phyloP scores from a whole-genome alignment of 495 filamentous ascomycete genomes.

The Evernia prunastri region DNA sequence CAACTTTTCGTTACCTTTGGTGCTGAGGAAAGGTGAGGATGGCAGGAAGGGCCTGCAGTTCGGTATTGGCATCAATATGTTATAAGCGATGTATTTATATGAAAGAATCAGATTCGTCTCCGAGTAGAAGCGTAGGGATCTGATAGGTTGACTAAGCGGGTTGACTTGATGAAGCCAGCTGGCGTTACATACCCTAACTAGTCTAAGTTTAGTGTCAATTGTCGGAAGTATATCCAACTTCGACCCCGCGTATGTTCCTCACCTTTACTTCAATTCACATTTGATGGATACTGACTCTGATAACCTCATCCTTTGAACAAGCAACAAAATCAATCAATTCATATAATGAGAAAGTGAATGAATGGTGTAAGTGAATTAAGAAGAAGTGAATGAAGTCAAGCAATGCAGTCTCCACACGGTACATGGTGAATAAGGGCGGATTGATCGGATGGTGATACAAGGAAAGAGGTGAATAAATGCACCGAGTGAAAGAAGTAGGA shows the following conservation, averaged over 20 bases:
- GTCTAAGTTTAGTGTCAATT: not conserved
- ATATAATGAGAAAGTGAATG: too few relatives aligned
- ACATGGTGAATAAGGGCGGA: not conserved
- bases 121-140: too few relatives aligned
- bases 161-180: not conserved
- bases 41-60: conserved; percentile 85
- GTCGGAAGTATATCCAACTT: not conserved
- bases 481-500: not conserved
- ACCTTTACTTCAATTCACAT: too few relatives aligned
- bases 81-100: conserved; percentile 45
- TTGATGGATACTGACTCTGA: too few relatives aligned
- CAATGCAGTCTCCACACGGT: too few relatives aligned
- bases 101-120: too few relatives aligned
- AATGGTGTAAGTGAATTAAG: not conserved
- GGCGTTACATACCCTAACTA: not conserved
- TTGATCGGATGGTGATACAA: too few relatives aligned
- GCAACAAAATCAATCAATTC: not conserved
- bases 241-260: too few relatives aligned
- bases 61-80: conserved; percentile 87
- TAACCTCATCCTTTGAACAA: not conserved
- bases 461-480: not conserved
- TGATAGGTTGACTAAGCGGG: not conserved
- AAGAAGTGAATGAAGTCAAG: not conserved
- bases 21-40: conserved; percentile 73
- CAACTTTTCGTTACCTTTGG: conserved; percentile 85